A percentile compares a stretch with the other conserved stretches of the same genome.
phyloP scores from a whole-genome alignment of 805 yeast species.

The Starmerella etchellsii region DNA sequence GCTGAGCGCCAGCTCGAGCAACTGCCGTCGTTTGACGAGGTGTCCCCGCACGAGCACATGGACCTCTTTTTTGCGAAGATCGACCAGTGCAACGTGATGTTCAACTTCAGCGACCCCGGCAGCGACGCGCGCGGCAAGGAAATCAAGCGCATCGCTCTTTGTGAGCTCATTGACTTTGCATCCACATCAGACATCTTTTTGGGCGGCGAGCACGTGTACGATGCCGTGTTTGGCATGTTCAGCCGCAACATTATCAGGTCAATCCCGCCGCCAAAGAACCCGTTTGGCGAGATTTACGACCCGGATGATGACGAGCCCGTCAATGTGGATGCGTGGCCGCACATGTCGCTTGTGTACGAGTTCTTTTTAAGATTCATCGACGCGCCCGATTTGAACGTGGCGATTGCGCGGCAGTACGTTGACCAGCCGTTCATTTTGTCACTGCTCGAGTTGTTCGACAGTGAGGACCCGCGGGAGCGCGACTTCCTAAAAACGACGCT shows the following conservation, averaged over 20 bases:
- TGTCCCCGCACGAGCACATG: constrained; percentile 65
- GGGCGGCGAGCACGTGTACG: constrained; percentile 83
- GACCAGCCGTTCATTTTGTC: constrained; percentile 79
- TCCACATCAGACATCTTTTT: constrained; percentile 60
- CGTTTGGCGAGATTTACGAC: constrained; percentile 88
- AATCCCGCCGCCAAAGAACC: constrained; percentile 96
- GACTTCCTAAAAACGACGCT: constrained; percentile 89
- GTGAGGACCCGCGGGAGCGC: constrained; percentile 93
- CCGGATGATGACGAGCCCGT: constrained; percentile 99
- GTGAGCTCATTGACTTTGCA: constrained; percentile 80
- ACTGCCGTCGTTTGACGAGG: constrained; percentile 80
- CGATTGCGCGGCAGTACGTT: constrained; percentile 81
- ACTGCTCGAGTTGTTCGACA: constrained; percentile 79
- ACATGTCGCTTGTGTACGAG: constrained; percentile 93
- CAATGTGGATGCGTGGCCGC: constrained; percentile 94
- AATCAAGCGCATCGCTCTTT: constrained; percentile 71
- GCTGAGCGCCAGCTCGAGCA: constrained; percentile 51
- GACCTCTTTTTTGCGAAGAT: constrained; percentile 74
- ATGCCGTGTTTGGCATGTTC: constrained; percentile 80
- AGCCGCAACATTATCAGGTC: constrained; percentile 82
- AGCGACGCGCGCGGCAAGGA: constrained; percentile 88
- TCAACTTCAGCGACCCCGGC: constrained; percentile 89
- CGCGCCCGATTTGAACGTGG: constrained; percentile 87
- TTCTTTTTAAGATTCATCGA: constrained; percentile 86
- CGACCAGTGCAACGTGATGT: constrained; percentile 87